Evolutionary conservation across 208 protist species (phyloP), one percentile per base, ranked within the genome.

Genomic region (Phytomonas sp.): DNA sequence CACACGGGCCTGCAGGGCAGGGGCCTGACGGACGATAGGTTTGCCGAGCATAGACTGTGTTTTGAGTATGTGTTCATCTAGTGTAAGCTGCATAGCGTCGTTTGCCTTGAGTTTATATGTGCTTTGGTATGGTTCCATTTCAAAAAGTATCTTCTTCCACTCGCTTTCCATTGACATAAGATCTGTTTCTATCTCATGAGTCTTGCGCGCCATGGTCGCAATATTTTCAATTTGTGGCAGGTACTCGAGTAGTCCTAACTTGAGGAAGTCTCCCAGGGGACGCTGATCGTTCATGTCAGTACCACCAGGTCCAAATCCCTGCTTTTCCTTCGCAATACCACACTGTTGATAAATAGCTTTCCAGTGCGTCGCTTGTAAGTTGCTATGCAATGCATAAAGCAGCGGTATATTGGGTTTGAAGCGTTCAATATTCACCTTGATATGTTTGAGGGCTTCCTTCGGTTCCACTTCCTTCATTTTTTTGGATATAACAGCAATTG

Each of bases 31-130:
- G 66, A 97, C 80, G 83, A 91, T 85, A 40, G 94, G 96, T 74
- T 97, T 98, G 33, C 93, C 80, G 11, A 96, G 80, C 95, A 98
- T 98, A 17, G 93, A 94, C 82, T 98, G 96, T 62, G 94, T 97
- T 78, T 97, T 97, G 40, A 98, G 80, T 63, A 98, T 98, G 70
- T 98, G 95, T 74, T 98, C 97, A 68, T 98, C 97, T 29, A 98
- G 79, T 33, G 96, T 93, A 32, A 93, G 76, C 71, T 97, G 93
- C 82, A 98, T 93, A 31, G 90, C 80, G 31, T 98, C 96, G 71
- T 96, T 95, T 9, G 89, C 77, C 77, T 96, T 96, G 26, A 98
- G 83, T 68, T 97, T 96, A 80, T 89, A 95, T 13, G 94, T 97
- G 76, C 94, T 93, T 68, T 91, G 81, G 80, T 97, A 97, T 23